These are phyloP conservation scores for Kurtzmaniella quercitrusa DNA, from an alignment of 1,139 yeast species.

Conservation along the genomic window DNA sequence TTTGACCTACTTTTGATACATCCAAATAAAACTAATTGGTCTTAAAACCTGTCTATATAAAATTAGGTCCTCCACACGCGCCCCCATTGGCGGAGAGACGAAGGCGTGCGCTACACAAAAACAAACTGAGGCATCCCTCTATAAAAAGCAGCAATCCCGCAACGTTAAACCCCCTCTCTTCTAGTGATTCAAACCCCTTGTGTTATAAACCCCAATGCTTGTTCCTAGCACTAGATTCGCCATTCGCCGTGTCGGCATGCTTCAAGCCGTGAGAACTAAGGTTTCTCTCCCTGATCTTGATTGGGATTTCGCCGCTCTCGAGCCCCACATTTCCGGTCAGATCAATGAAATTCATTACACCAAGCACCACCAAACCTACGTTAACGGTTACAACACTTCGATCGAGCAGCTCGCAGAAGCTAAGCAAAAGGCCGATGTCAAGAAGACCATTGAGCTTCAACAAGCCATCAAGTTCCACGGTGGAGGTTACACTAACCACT, in stretches of 20 bases:
- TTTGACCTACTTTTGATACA: too few species aligned
- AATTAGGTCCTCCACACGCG: background rate
- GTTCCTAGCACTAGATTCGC: constrained; percentile 6
- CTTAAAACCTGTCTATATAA: too few species aligned
- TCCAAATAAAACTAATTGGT: too few species aligned
- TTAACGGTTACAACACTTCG: constrained; percentile 39
- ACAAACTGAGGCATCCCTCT: background rate
- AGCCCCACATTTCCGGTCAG: constrained; percentile 40
- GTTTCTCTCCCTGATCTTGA: constrained; percentile 37
- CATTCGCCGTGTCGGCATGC: constrained; percentile 2
- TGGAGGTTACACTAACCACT: constrained; percentile 44
- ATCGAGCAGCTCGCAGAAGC: constrained; percentile 35
- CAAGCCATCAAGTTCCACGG: constrained; percentile 42
- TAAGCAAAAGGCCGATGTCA: constrained; percentile 33
- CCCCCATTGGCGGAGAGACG: background rate
- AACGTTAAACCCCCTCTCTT: constrained; percentile 3
- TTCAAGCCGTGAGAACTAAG: constrained; percentile 13
- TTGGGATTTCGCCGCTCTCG: constrained; percentile 39
- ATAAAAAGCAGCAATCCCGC: background rate
- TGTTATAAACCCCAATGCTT: constrained; percentile 5
- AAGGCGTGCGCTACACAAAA: background rate
- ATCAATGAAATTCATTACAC: constrained; percentile 40
- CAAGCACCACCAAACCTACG: constrained; percentile 43
- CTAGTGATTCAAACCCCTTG: background rate
- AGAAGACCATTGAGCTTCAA: constrained; percentile 32